Evolutionary conservation across 495 filamentous ascomycete species (phyloP).

Genomic region (Xylaria acuta): DNA sequence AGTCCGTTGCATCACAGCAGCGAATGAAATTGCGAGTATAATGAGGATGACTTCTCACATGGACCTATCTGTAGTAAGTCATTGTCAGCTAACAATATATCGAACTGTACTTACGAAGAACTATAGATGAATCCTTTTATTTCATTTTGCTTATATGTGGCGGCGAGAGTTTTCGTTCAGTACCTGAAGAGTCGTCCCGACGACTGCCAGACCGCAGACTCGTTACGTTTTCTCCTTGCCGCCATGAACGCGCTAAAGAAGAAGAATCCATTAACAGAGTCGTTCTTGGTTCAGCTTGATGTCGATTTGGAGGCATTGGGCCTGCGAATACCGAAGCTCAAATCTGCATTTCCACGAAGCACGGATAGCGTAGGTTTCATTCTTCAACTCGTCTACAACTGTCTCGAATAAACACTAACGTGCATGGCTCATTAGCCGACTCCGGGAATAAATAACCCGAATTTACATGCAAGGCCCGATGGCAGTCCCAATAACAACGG

Average conservation of each 20-base stretch:
- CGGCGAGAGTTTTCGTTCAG: conserved; percentile 93
- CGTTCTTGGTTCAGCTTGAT: conserved; percentile 92
- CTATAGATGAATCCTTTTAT: conserved; percentile 93
- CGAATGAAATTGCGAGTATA: conserved; percentile 92
- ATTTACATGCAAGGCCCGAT: not conserved
- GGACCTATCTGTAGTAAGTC: conserved; percentile 79
- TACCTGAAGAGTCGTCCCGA: conserved; percentile 88
- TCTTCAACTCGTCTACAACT: not conserved
- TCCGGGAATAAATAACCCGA: not conserved
- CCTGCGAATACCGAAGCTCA: conserved; percentile 59
- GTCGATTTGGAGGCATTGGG: conserved; percentile 81
- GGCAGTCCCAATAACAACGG: conserved; percentile 1
- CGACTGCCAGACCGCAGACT: conserved; percentile 80
- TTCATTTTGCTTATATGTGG: conserved; percentile 94
- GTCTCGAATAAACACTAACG: conserved; percentile 13
- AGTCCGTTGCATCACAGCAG: conserved; percentile 89
- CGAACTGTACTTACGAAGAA: conserved; percentile 3
- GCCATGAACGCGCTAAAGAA: conserved; percentile 88
- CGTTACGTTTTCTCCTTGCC: conserved; percentile 84
- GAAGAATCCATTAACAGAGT: conserved; percentile 91
- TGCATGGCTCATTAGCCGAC: conserved; percentile 1
- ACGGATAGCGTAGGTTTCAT: conserved; percentile 53
- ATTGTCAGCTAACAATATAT: conserved; percentile 21
- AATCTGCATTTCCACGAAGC: conserved; percentile 55
- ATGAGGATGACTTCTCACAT: conserved; percentile 95